Base-by-base conservation (phyloP, 345 rosid genomes). In the Kernera saxatilis region DNA sequence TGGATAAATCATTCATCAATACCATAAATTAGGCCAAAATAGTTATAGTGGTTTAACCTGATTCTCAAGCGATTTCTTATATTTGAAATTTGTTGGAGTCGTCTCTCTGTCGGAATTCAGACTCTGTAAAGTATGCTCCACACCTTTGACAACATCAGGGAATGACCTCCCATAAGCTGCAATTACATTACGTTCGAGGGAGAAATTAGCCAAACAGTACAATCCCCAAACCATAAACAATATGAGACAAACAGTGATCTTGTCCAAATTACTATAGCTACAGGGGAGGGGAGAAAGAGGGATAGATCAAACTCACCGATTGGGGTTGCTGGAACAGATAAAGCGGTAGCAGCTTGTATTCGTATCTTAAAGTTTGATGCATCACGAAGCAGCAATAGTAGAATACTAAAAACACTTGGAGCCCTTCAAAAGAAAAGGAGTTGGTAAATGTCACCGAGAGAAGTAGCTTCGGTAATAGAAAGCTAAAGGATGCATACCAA, bases 331-430 rank as follows among this genome's bases (percentile, higher is more conserved):
- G 97, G 96, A 50, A 85, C 97, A 67, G 97, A 87, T 73, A 93
- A 83, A 29, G 99, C 99, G 67, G 97, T 86, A 66, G 95, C 97
- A 67, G 96, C 99, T 83, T 91, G 97, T 82, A 94, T 94, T 82
- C 91, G 84, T 78, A 94, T 89, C 84, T 94, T 91, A 72, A 84
- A 91, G 73, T 94, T 94, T 32, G 95, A 87, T 71, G 99, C 89
- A 81, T 89, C 95, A 49, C 96, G 96, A 46, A 89, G 83, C 14
- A 94, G 82, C 61, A 89, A 76, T 45, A 91, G 80, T 48, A 91
- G 90, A 69, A 88, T 76, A 71, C 97, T 84, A 73, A 94, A 94
- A 78, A 89, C 84, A 52, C 92, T 87, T 60, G 99, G 87, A 72
- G 92, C 89, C 99, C 99, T 91, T 84, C 71, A 74, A 80, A 62